A percentile compares a stretch with the other conserved stretches of the same genome.
These are phyloP conservation scores for Colletotrichum eremochloae DNA, from an alignment of 2,329 filamentous ascomycete species.

Conservation along the genomic window DNA sequence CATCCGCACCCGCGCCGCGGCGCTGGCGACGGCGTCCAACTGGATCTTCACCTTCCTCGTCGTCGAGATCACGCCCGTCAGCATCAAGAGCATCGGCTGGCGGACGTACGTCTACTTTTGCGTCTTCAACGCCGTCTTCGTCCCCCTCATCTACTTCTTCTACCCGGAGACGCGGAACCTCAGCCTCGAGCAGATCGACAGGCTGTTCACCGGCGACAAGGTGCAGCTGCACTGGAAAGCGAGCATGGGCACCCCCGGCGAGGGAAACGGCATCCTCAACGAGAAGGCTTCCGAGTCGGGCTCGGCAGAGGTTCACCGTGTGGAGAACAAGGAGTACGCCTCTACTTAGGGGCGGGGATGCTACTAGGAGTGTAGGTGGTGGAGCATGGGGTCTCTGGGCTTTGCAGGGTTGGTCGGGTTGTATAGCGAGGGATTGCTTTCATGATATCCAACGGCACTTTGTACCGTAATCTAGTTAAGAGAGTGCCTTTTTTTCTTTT, in stretches of 20 bases:
- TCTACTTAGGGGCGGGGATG: not conserved
- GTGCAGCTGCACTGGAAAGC: constrained; percentile 50
- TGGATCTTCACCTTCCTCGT: constrained; percentile 54
- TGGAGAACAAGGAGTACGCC: constrained; percentile 31
- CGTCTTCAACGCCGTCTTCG: constrained; percentile 53
- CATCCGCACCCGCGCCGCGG: constrained; percentile 55
- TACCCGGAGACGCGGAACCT: constrained; percentile 63
- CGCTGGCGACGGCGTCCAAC: constrained; percentile 55
- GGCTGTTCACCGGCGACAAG: constrained; percentile 52
- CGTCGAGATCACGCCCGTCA: constrained; percentile 55
- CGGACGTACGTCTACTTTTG: constrained; percentile 55
- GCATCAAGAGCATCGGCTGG: constrained; percentile 54
- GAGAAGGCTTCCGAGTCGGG: constrained; percentile 38
- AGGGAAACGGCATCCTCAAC: constrained; percentile 23
- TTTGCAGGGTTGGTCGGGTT: not conserved
- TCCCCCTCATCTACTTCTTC: constrained; percentile 62
- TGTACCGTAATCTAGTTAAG: not conserved
- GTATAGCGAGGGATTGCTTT: not conserved
- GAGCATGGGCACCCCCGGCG: constrained; percentile 50
- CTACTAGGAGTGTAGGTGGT: not conserved
- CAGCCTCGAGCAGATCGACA: constrained; percentile 64
- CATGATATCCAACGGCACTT: constrained; percentile 7
- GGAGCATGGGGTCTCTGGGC: not conserved
- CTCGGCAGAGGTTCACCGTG: constrained; percentile 34
- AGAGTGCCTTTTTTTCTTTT: not conserved